These are phyloP conservation scores for Fusarium globosum DNA, from an alignment of 2,329 filamentous ascomycete species.

Conservation along the genomic window DNA sequence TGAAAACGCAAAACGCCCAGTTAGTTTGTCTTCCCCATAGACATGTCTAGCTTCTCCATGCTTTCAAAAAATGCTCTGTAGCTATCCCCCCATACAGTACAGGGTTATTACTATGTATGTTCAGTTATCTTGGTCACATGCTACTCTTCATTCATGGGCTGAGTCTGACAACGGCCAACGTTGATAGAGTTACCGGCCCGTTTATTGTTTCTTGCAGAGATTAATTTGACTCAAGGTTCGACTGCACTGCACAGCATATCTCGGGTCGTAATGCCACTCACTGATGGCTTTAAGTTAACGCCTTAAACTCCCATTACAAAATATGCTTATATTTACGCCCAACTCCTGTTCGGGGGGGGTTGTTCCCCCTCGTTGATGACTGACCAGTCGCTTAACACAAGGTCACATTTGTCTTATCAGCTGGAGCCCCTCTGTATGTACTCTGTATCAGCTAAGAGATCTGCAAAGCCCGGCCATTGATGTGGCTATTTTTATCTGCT, in stretches of 20 bases:
- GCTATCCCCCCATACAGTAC: too few species aligned
- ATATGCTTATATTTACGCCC: slow-evolving; percentile 23
- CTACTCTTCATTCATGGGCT: neutral
- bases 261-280: neutral
- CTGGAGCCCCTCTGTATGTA: neutral
- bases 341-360: neutral
- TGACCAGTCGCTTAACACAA: neutral
- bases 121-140: neutral
- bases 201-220: neutral
- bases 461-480: neutral
- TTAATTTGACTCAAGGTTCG: neutral
- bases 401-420: slow-evolving; percentile 5
- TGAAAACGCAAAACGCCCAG: neutral
- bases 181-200: slow-evolving; percentile 10
- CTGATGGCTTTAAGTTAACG: slow-evolving; percentile 2
- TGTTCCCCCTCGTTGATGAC: neutral
- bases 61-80: neutral
- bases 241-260: neutral
- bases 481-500: slow-evolving; percentile 7
- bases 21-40: neutral
- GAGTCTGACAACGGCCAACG: neutral
- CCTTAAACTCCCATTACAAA: neutral
- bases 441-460: neutral
- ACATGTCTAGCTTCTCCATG: neutral
- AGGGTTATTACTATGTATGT: neutral